Evolutionary conservation across 306 rosid genomes (phyloP).

Genomic region (Pyrus pyrifolia): DNA sequence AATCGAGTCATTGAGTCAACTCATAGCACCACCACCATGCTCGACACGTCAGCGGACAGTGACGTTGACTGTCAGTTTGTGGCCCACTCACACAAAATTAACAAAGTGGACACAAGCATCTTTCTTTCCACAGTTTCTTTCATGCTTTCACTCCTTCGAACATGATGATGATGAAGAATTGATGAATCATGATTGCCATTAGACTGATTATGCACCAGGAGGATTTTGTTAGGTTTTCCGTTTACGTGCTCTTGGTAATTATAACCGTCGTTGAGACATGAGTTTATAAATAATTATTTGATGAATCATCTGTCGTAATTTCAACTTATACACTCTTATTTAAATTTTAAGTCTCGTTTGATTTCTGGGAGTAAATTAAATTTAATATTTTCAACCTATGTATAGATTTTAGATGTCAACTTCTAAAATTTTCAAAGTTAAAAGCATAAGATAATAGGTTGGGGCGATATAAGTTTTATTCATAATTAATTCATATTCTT

Average conservation of each 20-base stretch:
- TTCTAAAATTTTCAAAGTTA: too few species aligned
- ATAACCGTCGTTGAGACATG: too few species aligned
- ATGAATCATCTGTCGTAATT: too few species aligned
- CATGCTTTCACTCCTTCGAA: background rate
- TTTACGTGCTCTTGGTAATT: background rate
- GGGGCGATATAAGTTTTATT: too few species aligned
- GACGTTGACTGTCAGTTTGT: conserved; percentile 42
- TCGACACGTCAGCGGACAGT: conserved; percentile 27
- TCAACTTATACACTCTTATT: too few species aligned
- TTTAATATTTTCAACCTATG: too few species aligned
- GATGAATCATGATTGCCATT: background rate
- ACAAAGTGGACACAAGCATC: conserved; percentile 60
- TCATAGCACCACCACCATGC: background rate
- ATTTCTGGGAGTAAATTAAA: too few species aligned
- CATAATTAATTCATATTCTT: too few species aligned
- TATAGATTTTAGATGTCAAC: too few species aligned
- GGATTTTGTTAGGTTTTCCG: background rate
- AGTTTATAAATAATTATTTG: too few species aligned
- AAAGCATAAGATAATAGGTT: too few species aligned
- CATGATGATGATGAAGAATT: background rate
- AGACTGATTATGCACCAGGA: background rate
- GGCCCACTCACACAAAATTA: conserved; percentile 37
- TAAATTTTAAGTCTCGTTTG: too few species aligned
- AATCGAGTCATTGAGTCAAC: background rate
- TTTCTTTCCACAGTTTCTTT: conserved; percentile 28